Conservation (phyloP, 768 basidiomycete species). For the Candolleomyces eurysporus region DNA sequence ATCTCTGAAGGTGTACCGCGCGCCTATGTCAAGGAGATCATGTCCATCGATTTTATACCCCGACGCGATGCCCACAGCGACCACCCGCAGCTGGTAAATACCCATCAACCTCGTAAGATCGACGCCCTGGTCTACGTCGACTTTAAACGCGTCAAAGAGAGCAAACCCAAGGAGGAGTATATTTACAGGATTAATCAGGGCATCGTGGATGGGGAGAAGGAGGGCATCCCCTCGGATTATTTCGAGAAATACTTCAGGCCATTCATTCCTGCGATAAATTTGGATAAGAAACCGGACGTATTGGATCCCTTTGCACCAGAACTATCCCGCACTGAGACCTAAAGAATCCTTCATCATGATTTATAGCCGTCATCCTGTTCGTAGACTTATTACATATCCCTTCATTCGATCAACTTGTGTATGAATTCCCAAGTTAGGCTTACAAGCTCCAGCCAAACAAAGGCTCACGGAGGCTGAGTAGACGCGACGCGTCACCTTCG, state of each 20-base stretch:
- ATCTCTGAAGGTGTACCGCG: slow-evolving; percentile 38
- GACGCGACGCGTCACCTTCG: slow-evolving; percentile 41
- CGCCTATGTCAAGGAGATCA: slow-evolving; percentile 34
- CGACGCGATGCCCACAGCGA: background rate
- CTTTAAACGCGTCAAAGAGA: slow-evolving; percentile 25
- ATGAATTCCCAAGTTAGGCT: no score
- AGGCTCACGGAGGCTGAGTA: slow-evolving; percentile 34
- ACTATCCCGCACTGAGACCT: background rate
- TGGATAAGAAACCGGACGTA: background rate
- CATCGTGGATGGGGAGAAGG: slow-evolving; percentile 37
- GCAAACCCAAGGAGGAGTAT: slow-evolving; percentile 39
- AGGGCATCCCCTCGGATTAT: slow-evolving; percentile 40
- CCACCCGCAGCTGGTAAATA: background rate
- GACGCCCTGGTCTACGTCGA: slow-evolving; percentile 43
- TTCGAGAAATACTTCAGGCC: slow-evolving; percentile 43
- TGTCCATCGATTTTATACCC: slow-evolving; percentile 24
- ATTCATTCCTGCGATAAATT: slow-evolving; percentile 30
- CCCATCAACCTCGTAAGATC: slow-evolving; percentile 6
- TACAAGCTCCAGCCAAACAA: slow-evolving; percentile 27
- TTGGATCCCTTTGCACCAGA: background rate
- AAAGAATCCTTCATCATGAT: background rate
- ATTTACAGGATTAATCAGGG: slow-evolving; percentile 45
- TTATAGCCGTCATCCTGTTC: no score
- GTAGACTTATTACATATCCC: no score
- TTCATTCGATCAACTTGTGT: no score